Evolutionary conservation across 106 monocot genomes (phyloP).

Genomic region (Gastrodia elata): DNA sequence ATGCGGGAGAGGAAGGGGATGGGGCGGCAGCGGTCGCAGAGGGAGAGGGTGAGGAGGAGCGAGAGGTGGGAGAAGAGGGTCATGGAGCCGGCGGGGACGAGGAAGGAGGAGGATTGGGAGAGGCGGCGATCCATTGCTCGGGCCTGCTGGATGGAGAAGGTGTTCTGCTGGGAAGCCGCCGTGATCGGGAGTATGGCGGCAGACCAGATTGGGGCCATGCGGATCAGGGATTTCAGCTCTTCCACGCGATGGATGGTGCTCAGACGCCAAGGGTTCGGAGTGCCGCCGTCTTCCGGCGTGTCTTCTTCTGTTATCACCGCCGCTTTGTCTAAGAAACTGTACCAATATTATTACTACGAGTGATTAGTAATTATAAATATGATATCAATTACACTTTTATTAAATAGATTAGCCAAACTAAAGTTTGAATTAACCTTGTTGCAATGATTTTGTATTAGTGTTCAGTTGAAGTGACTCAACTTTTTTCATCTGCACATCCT

Average conservation of each 20-base stretch:
- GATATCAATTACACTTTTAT: no score
- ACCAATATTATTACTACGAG: no score
- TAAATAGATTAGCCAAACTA: no score
- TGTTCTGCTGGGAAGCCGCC: constrained; percentile 55
- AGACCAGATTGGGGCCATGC: constrained; percentile 85
- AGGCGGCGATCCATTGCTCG: constrained; percentile 85
- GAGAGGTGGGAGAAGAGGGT: constrained; percentile 59
- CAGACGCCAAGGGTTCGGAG: constrained; percentile 53
- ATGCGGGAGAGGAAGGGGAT: constrained; percentile 72
- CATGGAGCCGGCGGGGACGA: constrained; percentile 82
- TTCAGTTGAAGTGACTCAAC: no score
- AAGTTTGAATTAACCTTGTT: no score
- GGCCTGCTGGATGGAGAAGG: constrained; percentile 81
- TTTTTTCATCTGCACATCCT: no score
- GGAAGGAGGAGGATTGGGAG: constrained; percentile 35
- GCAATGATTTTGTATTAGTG: no score
- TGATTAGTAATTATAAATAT: no score
- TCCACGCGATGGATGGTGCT: constrained; percentile 86
- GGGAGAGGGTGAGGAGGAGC: constrained; percentile 57
- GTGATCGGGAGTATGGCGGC: constrained; percentile 76
- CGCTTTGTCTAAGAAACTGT: constrained; percentile 56
- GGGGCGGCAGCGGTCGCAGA: constrained; percentile 75
- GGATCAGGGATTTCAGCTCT: constrained; percentile 69
- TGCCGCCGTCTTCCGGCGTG: neutral
- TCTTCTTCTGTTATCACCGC: constrained; percentile 40